Percentiles rank a stretch among this genome's conserved stretches.
Conservation (phyloP, 495 filamentous ascomycete genomes). For the Arthonia radiata region DNA sequence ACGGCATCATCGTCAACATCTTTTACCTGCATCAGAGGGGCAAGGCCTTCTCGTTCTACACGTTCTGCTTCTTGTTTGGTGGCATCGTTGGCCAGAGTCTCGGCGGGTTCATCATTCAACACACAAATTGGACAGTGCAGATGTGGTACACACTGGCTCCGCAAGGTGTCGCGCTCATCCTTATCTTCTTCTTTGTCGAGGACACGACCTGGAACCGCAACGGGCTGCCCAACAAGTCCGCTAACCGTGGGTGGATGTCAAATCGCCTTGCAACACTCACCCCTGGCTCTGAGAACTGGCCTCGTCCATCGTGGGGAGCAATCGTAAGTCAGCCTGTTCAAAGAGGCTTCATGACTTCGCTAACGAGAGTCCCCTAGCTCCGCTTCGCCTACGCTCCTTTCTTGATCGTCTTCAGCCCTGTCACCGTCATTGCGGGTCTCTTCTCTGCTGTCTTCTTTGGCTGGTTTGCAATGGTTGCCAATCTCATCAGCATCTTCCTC, state of each 20-base stretch:
- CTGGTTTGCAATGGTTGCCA: constrained; percentile 16
- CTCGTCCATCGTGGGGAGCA: too few species aligned
- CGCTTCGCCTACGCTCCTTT: constrained; percentile 14
- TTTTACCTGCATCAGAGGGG: constrained; percentile 22
- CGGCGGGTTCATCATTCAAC: constrained; percentile 19
- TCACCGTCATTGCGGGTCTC: constrained; percentile 18
- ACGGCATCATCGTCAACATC: constrained; percentile 18
- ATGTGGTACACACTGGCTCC: constrained; percentile 27
- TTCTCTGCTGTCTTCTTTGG: constrained; percentile 22
- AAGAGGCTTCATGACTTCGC: too few species aligned
- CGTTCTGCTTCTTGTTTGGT: too few species aligned
- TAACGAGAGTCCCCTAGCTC: too few species aligned
- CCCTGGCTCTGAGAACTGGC: too few species aligned
- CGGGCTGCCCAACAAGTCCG: background rate
- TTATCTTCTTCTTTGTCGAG: constrained; percentile 36
- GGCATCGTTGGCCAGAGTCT: constrained; percentile 20
- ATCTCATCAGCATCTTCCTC: constrained; percentile 16
- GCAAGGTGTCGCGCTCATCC: constrained; percentile 22
- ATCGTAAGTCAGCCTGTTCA: too few species aligned
- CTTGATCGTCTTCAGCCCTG: constrained; percentile 19
- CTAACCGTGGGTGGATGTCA: constrained; percentile 5
- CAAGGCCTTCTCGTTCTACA: constrained; percentile 18
- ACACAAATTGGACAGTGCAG: constrained; percentile 18
- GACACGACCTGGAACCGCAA: constrained; percentile 31
- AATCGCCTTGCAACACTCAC: too few species aligned